Percentiles rank a stretch among this genome's conserved stretches.
phyloP scores from a whole-genome alignment of 495 filamentous ascomycete genomes.

The Parathielavia appendiculata region DNA sequence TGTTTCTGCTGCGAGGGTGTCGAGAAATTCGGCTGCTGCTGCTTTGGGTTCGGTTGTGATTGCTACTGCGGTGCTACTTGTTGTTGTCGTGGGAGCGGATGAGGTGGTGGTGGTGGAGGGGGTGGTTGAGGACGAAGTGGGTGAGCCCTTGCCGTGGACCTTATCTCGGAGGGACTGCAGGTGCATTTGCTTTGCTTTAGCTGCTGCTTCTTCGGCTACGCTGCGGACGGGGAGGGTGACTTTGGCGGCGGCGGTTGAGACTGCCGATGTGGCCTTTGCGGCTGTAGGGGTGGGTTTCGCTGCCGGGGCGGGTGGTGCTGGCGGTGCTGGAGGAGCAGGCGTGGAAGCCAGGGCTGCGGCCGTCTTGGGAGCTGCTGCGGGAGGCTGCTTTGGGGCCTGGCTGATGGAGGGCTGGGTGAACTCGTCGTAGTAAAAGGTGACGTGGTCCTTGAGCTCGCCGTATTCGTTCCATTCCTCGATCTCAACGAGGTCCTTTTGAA shows the following conservation, averaged over 20 bases:
- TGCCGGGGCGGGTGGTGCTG: constrained; percentile 20
- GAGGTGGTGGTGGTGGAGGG: neutral
- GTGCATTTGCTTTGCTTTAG: constrained; percentile 53
- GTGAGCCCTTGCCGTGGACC: constrained; percentile 33
- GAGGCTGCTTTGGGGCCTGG: constrained; percentile 35
- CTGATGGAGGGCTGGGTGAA: constrained; percentile 43
- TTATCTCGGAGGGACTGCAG: constrained; percentile 38
- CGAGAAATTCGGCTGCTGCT: neutral
- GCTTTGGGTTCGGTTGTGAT: constrained; percentile 3
- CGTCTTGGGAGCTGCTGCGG: constrained; percentile 30
- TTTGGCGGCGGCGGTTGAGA: constrained; percentile 21
- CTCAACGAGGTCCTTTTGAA: constrained; percentile 76
- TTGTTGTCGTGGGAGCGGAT: neutral
- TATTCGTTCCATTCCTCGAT: constrained; percentile 99
- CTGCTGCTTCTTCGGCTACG: constrained; percentile 65
- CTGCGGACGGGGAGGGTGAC: constrained; percentile 51
- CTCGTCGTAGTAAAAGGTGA: constrained; percentile 56
- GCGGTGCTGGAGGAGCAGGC: constrained; percentile 10
- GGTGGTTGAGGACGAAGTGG: constrained; percentile 10
- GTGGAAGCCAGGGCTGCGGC: constrained; percentile 26
- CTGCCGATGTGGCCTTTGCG: constrained; percentile 16
- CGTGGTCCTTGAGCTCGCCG: constrained; percentile 82
- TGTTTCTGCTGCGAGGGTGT: neutral
- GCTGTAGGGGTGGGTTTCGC: constrained; percentile 12
- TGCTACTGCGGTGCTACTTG: neutral